Evolutionary conservation across 305 asterid genomes (phyloP), one percentile per base, ranked within the genome.

Genomic region (Caryopteris hybrid): DNA sequence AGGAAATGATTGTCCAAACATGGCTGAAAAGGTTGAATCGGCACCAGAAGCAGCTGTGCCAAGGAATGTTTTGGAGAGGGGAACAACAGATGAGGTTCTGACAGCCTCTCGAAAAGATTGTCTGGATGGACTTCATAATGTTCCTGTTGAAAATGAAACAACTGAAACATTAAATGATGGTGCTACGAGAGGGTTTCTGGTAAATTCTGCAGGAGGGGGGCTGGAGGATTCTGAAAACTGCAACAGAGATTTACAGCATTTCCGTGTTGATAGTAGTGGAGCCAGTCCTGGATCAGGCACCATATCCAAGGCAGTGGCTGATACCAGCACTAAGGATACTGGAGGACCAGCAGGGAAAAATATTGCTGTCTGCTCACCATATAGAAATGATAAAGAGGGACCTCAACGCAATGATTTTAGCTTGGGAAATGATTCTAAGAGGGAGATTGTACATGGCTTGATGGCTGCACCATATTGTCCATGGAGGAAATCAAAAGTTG

Each of bases 391-490:
- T 46, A 23, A 66, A 17, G 54, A 13, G 13, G 34, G 25, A 50
- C n/a, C 74, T 70, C 68, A 58, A 2, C 54, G 12, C 39, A 18
- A 59, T 48, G 68, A 7, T 68, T 17, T 22, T 36, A 60, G 77
- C 58, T 20, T 62, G n/a, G 75, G 58, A 31, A 64, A 46, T 66
- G 83, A 80, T 54, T 75, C 43, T 22, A 74, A 68, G 2, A 51
- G 43, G 75, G 84, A 71, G 73, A 55, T 78, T 62, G 89, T 80
- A 21, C 81, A 79, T 70, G 84, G 80, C 53, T 64, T 85, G 73
- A 50, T 75, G 84, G 86, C 89, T 65, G 82, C 79, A n/a, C 78
- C 80, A 72, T 1, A 70, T 77, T 81, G 83, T 64, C 84, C 84
- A 69, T 73, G 80, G 85, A 79, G 78, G 76, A 81, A 75, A 68